These are phyloP conservation scores for Lumnitzera racemosa DNA, from an alignment of 345 rosid genomes.

Conservation along the genomic window DNA sequence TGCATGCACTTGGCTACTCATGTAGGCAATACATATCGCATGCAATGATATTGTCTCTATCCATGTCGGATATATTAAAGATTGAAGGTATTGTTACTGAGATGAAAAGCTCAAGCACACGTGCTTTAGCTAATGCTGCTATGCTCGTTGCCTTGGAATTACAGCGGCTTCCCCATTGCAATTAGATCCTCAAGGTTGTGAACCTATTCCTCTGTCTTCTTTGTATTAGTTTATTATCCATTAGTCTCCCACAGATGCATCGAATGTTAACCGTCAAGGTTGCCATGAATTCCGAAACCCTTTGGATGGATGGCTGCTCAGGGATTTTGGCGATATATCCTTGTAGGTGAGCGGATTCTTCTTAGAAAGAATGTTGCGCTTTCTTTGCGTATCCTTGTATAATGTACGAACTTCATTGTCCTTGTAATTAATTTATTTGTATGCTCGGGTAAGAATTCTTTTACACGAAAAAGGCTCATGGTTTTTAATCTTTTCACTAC, in stretches of 20 bases:
- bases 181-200: conserved; percentile 16
- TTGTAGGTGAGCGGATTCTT: too few species aligned
- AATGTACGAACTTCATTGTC: too few species aligned
- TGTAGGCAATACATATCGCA: conserved; percentile 74
- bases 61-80: conserved; percentile 49
- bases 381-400: too few species aligned
- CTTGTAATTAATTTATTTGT: too few species aligned
- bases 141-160: conserved; percentile 50
- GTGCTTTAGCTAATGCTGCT: conserved; percentile 56
- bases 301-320: background rate
- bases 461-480: too few species aligned
- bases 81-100: conserved; percentile 53
- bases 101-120: conserved; percentile 43
- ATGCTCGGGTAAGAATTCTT: too few species aligned
- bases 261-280: background rate
- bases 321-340: too few species aligned
- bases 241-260: too few species aligned
- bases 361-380: too few species aligned
- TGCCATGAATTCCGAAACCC: background rate
- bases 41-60: conserved; percentile 81
- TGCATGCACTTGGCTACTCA: conserved; percentile 74
- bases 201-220: too few species aligned
- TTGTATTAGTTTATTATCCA: too few species aligned
- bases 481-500: too few species aligned
- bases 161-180: conserved; percentile 65